Evolutionary conservation across 345 rosid species (phyloP).

Genomic region (Turnera subulata): DNA sequence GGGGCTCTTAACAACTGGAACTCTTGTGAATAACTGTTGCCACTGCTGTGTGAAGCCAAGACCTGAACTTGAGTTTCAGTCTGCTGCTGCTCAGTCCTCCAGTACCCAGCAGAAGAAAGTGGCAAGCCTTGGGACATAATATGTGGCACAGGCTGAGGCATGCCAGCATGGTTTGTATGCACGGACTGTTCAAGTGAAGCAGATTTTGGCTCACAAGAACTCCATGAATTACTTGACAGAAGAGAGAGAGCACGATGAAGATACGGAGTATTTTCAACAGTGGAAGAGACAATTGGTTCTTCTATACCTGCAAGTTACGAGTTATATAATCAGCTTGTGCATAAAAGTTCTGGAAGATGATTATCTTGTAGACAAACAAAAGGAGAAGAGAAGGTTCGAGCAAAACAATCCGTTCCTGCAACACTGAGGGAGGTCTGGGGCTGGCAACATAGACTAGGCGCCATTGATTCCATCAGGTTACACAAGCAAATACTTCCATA

Average conservation of each 20-base stretch:
- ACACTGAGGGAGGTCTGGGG: no score
- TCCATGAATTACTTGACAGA: constrained; percentile 86
- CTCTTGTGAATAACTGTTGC: constrained; percentile 39
- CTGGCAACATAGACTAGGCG: no score
- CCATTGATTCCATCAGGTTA: no score
- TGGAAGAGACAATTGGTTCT: constrained; percentile 50
- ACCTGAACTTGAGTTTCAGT: constrained; percentile 27
- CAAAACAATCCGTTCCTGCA: no score
- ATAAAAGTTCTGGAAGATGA: neutral
- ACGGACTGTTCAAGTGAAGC: constrained; percentile 37
- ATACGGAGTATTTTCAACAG: constrained; percentile 53
- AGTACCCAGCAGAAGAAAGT: constrained; percentile 30
- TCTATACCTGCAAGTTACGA: constrained; percentile 41
- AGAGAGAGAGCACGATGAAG: constrained; percentile 99
- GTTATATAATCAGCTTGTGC: neutral
- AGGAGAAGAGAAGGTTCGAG: no score
- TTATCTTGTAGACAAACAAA: neutral
- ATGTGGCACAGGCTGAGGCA: constrained; percentile 30
- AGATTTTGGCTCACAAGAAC: constrained; percentile 44
- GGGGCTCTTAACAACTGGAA: constrained; percentile 35
- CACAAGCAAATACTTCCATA: no score
- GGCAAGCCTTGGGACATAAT: constrained; percentile 28
- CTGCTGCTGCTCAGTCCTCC: constrained; percentile 36
- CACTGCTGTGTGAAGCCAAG: constrained; percentile 21
- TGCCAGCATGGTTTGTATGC: constrained; percentile 17